Evolutionary conservation across 371 early-diverging fungal species (phyloP).

Genomic region (Batrachochytrium dendrobatidis): DNA sequence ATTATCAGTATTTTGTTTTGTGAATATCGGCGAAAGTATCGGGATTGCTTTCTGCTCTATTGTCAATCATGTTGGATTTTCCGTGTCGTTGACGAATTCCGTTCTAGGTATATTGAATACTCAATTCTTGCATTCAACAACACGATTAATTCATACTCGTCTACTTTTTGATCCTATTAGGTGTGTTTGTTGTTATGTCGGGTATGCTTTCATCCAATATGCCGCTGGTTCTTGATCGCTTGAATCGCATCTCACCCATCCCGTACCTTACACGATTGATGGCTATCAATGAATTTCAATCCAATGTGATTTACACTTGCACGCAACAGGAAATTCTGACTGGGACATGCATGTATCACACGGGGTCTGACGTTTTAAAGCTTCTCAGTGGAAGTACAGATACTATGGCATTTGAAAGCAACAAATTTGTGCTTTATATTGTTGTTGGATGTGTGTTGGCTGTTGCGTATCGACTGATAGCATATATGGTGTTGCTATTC

Average conservation of each 20-base stretch:
- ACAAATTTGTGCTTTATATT: conserved; percentile 15
- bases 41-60: conserved; percentile 36
- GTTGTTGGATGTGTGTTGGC: conserved; percentile 17
- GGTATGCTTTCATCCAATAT: conserved; percentile 28
- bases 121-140: conserved; percentile 4
- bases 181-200: conserved; percentile 19
- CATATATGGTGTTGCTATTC: conserved; percentile 23
- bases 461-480: conserved; percentile 22
- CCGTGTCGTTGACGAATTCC: background rate
- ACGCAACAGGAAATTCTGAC: conserved; percentile 4
- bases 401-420: conserved; percentile 10
- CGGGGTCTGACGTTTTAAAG: conserved; percentile 25
- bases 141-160: conserved; percentile 10
- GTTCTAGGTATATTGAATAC: background rate
- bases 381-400: conserved; percentile 5
- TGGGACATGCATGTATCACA: conserved; percentile 20
- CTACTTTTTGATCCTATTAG: conserved; percentile 17
- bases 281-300: conserved; percentile 18
- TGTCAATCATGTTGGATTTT: conserved; percentile 9
- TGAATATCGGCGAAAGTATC: conserved; percentile 31
- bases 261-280: conserved; percentile 24
- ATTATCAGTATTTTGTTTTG: conserved; percentile 8
- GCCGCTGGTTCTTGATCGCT: conserved; percentile 21
- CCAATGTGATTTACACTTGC: conserved; percentile 15
- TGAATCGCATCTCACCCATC: conserved; percentile 31